Base-by-base conservation (phyloP, 495 filamentous ascomycete genomes). In the Talaromyces proteolyticus region DNA sequence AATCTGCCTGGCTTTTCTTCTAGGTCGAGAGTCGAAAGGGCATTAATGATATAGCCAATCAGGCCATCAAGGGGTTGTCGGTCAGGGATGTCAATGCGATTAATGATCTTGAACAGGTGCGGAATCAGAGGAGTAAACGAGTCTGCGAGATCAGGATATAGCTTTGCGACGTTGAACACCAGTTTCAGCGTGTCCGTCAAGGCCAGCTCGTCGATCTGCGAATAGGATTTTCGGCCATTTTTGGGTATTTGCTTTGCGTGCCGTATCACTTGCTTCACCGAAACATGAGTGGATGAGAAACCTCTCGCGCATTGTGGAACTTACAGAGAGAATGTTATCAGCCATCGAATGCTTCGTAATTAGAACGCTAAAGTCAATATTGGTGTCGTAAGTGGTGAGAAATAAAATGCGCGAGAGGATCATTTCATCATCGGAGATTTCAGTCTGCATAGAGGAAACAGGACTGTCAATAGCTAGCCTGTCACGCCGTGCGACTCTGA, bases 351-450 rank as follows among this genome's bases (percentile, higher is more conserved):
- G 67, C 20, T 90, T 60, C 25, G 86, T 78, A 48, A 95, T 79
- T 2, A 96, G 76, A 0, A 72, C 65, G 22, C 77, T 69, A 44
- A 93, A 82, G 54, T 90, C 72, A 44, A 87, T 58, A 4, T 76
- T 80, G 4, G 90, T 91, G 23, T 82, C 78, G 57, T 96, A 97
- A 0, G 93, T 97, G 11, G 85, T 79, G 2, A 96, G 71, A 52
- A 97, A 90, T 7, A 97, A 67, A 18, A 98, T 85, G 25, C 93
- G 79, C 38, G 86, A 86, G 26, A 81, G 69, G 0, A 96, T 71
- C 68, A 98, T 95, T 62, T 98, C 91, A 57, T 98, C 87, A 44
- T 97, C 91, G 14, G 76, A 74, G 56, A 74, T 85, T 61, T 91
- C 85, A 54, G 73, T 84, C 79, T 81, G 19, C n/a, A 8, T 38